Conservation (phyloP, 2,329 filamentous ascomycete genomes). For the Malbranchea cinnamomea region DNA sequence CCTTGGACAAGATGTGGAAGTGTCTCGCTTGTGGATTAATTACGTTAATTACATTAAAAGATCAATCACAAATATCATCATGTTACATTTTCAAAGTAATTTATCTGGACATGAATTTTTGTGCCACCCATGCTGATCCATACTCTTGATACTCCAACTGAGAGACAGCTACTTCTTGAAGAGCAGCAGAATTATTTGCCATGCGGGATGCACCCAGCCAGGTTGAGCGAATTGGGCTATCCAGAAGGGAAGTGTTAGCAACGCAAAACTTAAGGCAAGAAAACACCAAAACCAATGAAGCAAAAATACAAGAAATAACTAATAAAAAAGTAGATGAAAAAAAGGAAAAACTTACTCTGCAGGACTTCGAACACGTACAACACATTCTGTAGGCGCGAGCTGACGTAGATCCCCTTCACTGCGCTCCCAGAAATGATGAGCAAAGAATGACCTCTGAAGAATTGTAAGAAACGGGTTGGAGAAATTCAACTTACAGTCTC, state of each 20-base stretch:
- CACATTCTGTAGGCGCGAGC: conserved; percentile 59
- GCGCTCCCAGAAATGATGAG: conserved; percentile 17
- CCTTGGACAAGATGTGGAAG: too few species aligned
- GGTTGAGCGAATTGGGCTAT: conserved; percentile 55
- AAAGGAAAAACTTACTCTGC: conserved; percentile 35
- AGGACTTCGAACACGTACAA: conserved; percentile 57
- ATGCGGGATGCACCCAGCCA: conserved; percentile 77
- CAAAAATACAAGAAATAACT: conserved; percentile 3
- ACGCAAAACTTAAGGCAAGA: background rate
- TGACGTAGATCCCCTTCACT: conserved; percentile 57
- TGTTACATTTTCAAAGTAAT: too few species aligned
- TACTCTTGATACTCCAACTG: conserved; percentile 83
- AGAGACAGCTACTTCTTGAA: conserved; percentile 59
- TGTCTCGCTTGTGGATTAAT: too few species aligned
- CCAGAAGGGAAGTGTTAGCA: conserved; percentile 6
- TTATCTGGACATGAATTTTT: too few species aligned
- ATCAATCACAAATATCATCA: too few species aligned
- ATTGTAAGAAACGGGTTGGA: background rate
- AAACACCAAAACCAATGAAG: background rate
- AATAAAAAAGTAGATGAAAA: too few species aligned
- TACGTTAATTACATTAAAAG: too few species aligned
- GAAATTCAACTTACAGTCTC: conserved; percentile 40
- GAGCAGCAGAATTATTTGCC: conserved; percentile 48
- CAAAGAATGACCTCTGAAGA: background rate
- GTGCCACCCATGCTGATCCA: conserved; percentile 58